Evolutionary conservation across 2,329 filamentous ascomycete species (phyloP).

Genomic region (Cladobotryum mycophilum): DNA sequence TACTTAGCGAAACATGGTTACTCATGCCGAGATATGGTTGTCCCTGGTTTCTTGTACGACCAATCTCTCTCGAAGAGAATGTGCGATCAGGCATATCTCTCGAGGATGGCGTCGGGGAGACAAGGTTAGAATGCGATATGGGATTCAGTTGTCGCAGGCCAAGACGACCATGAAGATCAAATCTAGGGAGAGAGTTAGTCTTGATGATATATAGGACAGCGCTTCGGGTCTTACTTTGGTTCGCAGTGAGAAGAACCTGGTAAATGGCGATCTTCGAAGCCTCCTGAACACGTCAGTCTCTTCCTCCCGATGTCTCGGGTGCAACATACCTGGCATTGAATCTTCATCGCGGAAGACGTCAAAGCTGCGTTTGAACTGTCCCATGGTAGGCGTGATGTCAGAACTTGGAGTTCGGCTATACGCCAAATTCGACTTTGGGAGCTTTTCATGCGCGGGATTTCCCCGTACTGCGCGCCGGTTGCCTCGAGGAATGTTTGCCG

Average conservation of each 20-base stretch:
- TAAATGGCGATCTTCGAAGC: slow-evolving; percentile 19
- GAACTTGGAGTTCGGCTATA: slow-evolving; percentile 11
- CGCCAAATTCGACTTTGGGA: slow-evolving; percentile 13
- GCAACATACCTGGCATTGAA: slow-evolving; percentile 20
- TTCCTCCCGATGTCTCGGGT: background rate
- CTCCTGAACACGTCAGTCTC: slow-evolving; percentile 19
- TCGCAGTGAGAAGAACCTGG: slow-evolving; percentile 17
- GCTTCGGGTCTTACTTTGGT: slow-evolving; percentile 18
- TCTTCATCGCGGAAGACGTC: slow-evolving; percentile 28
- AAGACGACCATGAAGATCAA: slow-evolving; percentile 27
- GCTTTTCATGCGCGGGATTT: slow-evolving; percentile 16
- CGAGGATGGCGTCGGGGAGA: slow-evolving; percentile 28
- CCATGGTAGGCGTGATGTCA: slow-evolving; percentile 15
- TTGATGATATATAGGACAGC: background rate
- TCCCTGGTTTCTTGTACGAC: slow-evolving; percentile 15
- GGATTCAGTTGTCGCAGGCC: slow-evolving; percentile 31
- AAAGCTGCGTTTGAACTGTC: slow-evolving; percentile 17
- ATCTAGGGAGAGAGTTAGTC: slow-evolving; percentile 17
- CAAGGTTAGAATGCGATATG: slow-evolving; percentile 32
- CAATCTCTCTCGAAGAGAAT: slow-evolving; percentile 19
- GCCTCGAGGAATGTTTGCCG: slow-evolving; percentile 27
- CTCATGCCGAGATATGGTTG: slow-evolving; percentile 11
- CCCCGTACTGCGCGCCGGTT: slow-evolving; percentile 19
- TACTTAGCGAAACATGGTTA: slow-evolving; percentile 11
- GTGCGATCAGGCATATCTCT: slow-evolving; percentile 23